Percentiles rank a stretch among this genome's conserved stretches.
Evolutionary conservation across 1,284 basidiomycete genomes (phyloP).

Genomic region (Coniophora puteana): DNA sequence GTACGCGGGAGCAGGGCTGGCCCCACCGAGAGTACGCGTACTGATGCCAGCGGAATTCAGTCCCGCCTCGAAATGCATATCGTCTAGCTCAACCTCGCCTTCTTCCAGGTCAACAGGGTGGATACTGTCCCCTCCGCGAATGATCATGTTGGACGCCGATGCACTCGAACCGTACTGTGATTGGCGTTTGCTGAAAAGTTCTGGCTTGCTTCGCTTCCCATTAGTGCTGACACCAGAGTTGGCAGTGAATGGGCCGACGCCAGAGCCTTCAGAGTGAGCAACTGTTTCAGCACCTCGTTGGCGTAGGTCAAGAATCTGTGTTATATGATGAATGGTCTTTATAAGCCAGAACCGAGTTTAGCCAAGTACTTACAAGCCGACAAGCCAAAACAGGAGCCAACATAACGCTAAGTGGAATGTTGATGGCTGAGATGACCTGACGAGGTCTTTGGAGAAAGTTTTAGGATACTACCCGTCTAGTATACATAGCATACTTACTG

Average conservation of each 20-base stretch:
- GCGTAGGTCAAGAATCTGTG: slow-evolving; percentile 69
- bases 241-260: slow-evolving; percentile 56
- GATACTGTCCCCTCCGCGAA: slow-evolving; percentile 67
- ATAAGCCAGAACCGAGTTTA: neutral
- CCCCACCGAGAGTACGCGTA: slow-evolving; percentile 27
- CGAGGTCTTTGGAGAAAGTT: slow-evolving; percentile 50
- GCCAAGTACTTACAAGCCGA: slow-evolving; percentile 54
- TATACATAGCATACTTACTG: slow-evolving; percentile 44
- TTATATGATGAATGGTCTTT: slow-evolving; percentile 4
- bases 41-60: slow-evolving; percentile 31
- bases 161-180: no score
- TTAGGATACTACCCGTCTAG: slow-evolving; percentile 1
- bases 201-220: slow-evolving; percentile 39
- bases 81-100: slow-evolving; percentile 54
- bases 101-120: slow-evolving; percentile 50
- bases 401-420: slow-evolving; percentile 84
- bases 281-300: slow-evolving; percentile 74
- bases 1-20: slow-evolving; percentile 51
- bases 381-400: slow-evolving; percentile 75
- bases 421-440: slow-evolving; percentile 77
- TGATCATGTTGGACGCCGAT: slow-evolving; percentile 61
- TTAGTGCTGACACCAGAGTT: slow-evolving; percentile 49
- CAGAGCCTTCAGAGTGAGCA: slow-evolving; percentile 62
- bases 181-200: no score
- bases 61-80: slow-evolving; percentile 39